Evolutionary conservation across 176 grass and related monocot species (phyloP), one percentile per base, ranked within the genome.

Genomic region (Aegilops tauschii): DNA sequence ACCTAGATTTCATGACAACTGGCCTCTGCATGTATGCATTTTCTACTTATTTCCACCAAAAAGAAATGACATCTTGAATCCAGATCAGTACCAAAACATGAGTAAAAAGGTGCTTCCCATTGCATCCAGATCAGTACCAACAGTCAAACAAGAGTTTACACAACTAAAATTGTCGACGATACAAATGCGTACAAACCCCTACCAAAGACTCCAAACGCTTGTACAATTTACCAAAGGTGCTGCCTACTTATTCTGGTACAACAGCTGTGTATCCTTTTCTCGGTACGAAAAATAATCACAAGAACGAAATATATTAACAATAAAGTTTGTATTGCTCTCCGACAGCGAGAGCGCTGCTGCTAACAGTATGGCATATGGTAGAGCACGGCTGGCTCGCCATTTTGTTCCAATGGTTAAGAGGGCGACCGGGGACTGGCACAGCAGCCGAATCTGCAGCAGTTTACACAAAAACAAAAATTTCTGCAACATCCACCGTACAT

Each of bases 281-380:
- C 75, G 29, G 4, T 3, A 25, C 18, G 30, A 21, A 61, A 65
- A 52, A 91, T 91, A 91, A 91, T 88, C 90, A 91, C 90, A 88
- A 54, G 50, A 54, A 6, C 80, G 72, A 78, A 82, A 91, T 91
- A 91, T 91, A 88, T 88, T 82, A 85, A 91, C 90, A 85, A 76
- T 65, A 82, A 88, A 54, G 10, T 82, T 85, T 84, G 66, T 28
- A 70, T 39, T 82, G 63, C 71, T 73, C 64, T 47, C 18, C 4
- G 2, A 11, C 14, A 32, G 69, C 12, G 4, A 39, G 40, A 14
- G 23, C 3, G 39, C 7, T 59, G 56, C 56, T 59, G 56, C 56
- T 59, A 69, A 81, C 68, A 54, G 29, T 49, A 69, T 56, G 36
- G 37, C 59, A n/a, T 17, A 25, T 12, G 23, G 36, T 56, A 8